Evolutionary conservation across 306 rosid species (phyloP).

Genomic region (Alnus glutinosa): DNA sequence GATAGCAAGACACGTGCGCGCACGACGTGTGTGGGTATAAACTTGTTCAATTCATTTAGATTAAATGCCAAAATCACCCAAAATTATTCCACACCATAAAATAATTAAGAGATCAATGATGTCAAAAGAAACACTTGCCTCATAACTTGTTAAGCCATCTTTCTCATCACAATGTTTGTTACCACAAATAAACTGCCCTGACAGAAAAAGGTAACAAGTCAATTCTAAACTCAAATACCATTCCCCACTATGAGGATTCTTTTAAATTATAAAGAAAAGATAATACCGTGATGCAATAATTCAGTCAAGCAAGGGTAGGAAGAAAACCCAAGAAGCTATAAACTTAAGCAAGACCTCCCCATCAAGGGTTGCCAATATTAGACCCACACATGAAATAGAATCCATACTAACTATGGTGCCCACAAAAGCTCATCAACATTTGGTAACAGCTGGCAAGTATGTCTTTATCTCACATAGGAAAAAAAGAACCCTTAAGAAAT

Average conservation of each 20-base stretch:
- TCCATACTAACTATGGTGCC: no score
- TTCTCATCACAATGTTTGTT: constrained; percentile 79
- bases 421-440: no score
- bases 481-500: no score
- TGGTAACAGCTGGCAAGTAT: no score
- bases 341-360: no score
- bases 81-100: not conserved
- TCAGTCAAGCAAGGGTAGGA: constrained; percentile 8
- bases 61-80: not conserved
- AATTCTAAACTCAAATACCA: constrained; percentile 29
- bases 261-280: not conserved
- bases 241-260: not conserved
- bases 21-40: no score
- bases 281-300: constrained; percentile 12
- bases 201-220: constrained; percentile 34
- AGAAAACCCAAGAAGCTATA: not conserved
- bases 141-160: constrained; percentile 80
- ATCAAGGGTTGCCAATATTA: no score
- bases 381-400: no score
- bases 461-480: no score
- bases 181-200: constrained; percentile 92
- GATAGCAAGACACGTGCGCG: no score
- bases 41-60: not conserved
- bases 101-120: not conserved
- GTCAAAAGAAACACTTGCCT: constrained; percentile 45